Conservation (phyloP, 1,284 basidiomycete species). For the Tilletia caries region DNA sequence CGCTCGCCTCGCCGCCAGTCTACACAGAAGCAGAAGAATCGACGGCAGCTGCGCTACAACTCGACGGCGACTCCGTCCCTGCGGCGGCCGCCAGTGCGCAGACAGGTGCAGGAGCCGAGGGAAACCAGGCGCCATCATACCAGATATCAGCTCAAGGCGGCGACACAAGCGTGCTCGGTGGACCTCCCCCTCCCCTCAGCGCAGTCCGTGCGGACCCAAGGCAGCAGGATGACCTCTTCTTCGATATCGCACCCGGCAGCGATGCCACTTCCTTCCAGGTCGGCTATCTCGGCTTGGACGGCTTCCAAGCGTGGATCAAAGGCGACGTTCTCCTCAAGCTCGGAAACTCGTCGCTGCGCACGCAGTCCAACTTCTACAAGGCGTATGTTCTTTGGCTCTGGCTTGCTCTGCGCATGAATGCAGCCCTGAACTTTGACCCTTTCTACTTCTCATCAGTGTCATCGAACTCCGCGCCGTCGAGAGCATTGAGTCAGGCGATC, state of each 20-base stretch:
- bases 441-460: background rate
- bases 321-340: slow-evolving; percentile 51
- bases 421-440: background rate
- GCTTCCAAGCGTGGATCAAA: slow-evolving; percentile 40
- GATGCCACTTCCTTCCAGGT: slow-evolving; percentile 50
- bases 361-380: background rate
- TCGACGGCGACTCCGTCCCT: too few relatives aligned
- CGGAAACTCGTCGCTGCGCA: background rate
- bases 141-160: background rate
- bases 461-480: slow-evolving; percentile 14
- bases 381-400: background rate
- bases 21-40: slow-evolving; percentile 4
- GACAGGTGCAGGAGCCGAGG: background rate
- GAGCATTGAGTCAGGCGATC: background rate
- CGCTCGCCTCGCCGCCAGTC: slow-evolving; percentile 1
- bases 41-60: background rate
- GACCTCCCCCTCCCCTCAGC: too few relatives aligned
- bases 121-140: background rate
- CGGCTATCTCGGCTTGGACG: slow-evolving; percentile 47
- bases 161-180: background rate
- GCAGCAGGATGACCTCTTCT: slow-evolving; percentile 26
- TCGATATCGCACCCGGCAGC: slow-evolving; percentile 44
- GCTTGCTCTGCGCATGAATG: background rate
- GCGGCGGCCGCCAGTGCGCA: background rate
- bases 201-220: background rate